A percentile compares a stretch with the other conserved stretches of the same genome.
phyloP scores from a whole-genome alignment of 768 basidiomycete genomes.

The Cyathus striatus region DNA sequence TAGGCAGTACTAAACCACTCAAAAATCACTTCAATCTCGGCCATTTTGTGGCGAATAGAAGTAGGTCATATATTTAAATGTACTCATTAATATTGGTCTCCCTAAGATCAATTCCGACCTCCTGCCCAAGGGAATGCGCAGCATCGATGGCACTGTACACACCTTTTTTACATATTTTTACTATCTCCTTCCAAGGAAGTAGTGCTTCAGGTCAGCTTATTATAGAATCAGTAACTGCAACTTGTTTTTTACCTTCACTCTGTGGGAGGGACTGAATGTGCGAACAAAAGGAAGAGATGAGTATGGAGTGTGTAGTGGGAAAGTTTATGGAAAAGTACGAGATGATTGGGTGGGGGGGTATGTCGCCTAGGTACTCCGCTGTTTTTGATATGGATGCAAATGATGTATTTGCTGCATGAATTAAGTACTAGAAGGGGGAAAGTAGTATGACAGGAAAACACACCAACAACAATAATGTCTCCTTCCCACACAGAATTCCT shows the following conservation, averaged over 20 bases:
- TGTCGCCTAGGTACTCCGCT: conserved; percentile 50
- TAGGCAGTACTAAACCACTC: too few species aligned
- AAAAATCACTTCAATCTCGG: too few species aligned
- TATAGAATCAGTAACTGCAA: conserved; percentile 70
- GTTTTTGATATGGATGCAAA: conserved; percentile 52
- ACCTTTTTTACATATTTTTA: conserved; percentile 56
- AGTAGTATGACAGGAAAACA: conserved; percentile 24
- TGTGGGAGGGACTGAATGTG: conserved; percentile 25
- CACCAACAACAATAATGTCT: conserved; percentile 64
- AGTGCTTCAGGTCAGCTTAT: conserved; percentile 56
- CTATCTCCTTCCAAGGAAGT: conserved; percentile 78
- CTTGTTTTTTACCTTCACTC: conserved; percentile 47
- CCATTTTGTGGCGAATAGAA: too few species aligned
- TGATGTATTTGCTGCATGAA: conserved; percentile 27
- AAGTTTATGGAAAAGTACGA: conserved; percentile 48
- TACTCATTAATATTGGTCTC: too few species aligned
- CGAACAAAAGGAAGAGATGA: conserved; percentile 38
- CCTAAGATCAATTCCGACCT: conserved; percentile 56
- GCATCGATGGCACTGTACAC: conserved; percentile 70
- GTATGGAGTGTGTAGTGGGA: conserved; percentile 49
- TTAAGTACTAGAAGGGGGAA: too few species aligned
- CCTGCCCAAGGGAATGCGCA: conserved; percentile 80
- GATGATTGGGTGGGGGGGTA: conserved; percentile 45
- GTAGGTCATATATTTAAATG: too few species aligned
- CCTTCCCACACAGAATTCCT: conserved; percentile 65